Evolutionary conservation across 495 filamentous ascomycete species (phyloP).

Genomic region (Cladorrhinum samala): DNA sequence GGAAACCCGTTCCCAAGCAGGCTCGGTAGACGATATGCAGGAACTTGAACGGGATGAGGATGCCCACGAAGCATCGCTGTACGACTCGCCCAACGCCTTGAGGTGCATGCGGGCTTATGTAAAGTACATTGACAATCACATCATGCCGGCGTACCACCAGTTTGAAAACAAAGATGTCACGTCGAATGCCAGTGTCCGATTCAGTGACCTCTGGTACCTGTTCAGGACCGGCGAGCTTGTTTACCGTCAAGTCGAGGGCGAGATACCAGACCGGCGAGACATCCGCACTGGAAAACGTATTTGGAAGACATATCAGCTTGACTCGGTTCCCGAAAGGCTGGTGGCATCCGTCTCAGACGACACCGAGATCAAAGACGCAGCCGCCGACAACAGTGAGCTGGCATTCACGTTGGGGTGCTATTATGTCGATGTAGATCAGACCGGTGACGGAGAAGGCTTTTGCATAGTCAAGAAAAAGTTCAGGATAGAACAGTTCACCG

Average conservation of each 20-base stretch:
- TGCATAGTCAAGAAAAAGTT: conserved; percentile 41
- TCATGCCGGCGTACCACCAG: conserved; percentile 27
- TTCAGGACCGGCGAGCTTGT: conserved; percentile 32
- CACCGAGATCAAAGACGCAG: conserved; percentile 4
- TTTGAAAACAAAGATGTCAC: conserved; percentile 16
- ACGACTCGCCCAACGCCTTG: conserved; percentile 25
- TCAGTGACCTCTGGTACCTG: conserved; percentile 33
- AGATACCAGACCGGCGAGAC: conserved; percentile 2
- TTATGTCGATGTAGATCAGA: conserved; percentile 49
- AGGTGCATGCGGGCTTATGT: conserved; percentile 2
- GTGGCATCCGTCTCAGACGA: not conserved
- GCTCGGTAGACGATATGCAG: not conserved
- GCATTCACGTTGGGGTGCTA: conserved; percentile 16
- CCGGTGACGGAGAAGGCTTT: conserved; percentile 46
- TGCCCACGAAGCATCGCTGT: conserved; percentile 7
- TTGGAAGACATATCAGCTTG: conserved; percentile 9
- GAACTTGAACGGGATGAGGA: conserved; percentile 16
- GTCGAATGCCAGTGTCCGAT: conserved; percentile 22
- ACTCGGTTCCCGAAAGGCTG: conserved; percentile 1
- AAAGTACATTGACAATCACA: conserved; percentile 27
- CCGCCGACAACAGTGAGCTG: not conserved
- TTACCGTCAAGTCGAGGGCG: conserved; percentile 16
- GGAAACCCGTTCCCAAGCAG: not conserved
- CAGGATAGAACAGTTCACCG: conserved; percentile 42
- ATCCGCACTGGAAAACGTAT: conserved; percentile 6